Base-by-base conservation (phyloP, 805 yeast species). In the Wickerhamia fluorescens region DNA sequence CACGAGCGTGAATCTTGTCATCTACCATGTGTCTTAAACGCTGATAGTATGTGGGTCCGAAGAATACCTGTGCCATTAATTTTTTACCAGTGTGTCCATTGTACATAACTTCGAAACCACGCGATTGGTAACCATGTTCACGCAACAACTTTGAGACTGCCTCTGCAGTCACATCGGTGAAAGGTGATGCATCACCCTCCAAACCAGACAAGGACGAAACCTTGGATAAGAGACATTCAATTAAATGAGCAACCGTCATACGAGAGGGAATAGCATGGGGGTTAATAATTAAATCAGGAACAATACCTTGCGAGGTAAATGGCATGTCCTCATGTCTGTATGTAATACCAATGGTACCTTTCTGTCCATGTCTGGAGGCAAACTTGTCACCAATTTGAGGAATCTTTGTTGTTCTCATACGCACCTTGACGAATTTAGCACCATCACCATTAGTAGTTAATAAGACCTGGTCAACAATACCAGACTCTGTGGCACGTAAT, bases 251-350 rank as follows among this genome's bases (percentile, higher is more conserved):
- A 37, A 92, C 98, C 23, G 99, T 92, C 99, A 92, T 92, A 74
- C 99, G 96, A 34, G 99, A 92, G 45, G 99, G 99, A 73, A 92
- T 92, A 53, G 97, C 98, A 62, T 92, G 99, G 2, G 99, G 99
- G 58, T 92, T 92, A 56, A 92, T 92, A 49, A 92, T 86, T 53
- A 92, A 70, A 64, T 92, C 99, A 6, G 99, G 99, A 21, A 89
- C 96, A 53, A 89, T 61, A 58, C 99, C 99, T 57, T 89, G 94
- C 3, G 85, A 71, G 6, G 94, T 79, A 57, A 92, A 92, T 16
- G 98, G 99, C 97, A 92, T 89, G 56, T 92, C 99, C 60, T 92
- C 99, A 56, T 89, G 92, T 56, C 96, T 76, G 56, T 89, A 92
- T 0, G 98, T 92, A 40, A 92, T 92, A 78, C 99, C 99, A 60